phyloP scores from a whole-genome alignment of 2,329 filamentous ascomycete genomes.

The Aspergillus fischeri region DNA sequence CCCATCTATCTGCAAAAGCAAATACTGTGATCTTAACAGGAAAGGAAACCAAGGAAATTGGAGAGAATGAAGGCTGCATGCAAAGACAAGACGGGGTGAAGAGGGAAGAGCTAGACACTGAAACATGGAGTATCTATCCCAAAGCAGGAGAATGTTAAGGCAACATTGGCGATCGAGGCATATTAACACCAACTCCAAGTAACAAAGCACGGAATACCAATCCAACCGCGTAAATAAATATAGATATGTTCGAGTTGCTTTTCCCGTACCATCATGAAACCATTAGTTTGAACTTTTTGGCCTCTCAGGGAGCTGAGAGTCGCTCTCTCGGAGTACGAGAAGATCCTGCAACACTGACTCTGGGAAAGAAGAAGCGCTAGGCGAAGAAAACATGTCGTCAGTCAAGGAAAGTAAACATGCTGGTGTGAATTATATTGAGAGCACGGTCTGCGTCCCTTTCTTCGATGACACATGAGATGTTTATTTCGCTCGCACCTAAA shows the following conservation, averaged over 20 bases:
- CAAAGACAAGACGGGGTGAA: not conserved
- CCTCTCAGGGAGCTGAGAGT: not conserved
- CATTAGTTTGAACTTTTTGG: not conserved
- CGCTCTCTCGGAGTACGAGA: not conserved
- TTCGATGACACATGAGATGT: conserved; percentile 96
- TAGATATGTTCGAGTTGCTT: not conserved
- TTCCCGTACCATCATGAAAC: not conserved
- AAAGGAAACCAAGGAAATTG: not conserved
- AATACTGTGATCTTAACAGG: not conserved
- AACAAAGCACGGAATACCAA: not conserved
- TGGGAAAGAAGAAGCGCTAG: not conserved
- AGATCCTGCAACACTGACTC: not conserved
- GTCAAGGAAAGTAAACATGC: conserved; percentile 93
- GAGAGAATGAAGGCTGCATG: not conserved
- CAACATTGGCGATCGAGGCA: not conserved
- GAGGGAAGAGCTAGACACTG: not conserved
- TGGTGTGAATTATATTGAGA: conserved; percentile 93
- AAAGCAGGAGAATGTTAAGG: not conserved
- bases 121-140: not conserved
- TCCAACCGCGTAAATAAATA: not conserved
- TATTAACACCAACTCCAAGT: not conserved
- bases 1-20: not conserved
- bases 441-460: conserved; percentile 85
- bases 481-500: conserved; percentile 92
- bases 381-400: conserved; percentile 31